phyloP scores from a whole-genome alignment of 2,329 filamentous ascomycete species.

The Phyllosticta citribraziliensis region DNA sequence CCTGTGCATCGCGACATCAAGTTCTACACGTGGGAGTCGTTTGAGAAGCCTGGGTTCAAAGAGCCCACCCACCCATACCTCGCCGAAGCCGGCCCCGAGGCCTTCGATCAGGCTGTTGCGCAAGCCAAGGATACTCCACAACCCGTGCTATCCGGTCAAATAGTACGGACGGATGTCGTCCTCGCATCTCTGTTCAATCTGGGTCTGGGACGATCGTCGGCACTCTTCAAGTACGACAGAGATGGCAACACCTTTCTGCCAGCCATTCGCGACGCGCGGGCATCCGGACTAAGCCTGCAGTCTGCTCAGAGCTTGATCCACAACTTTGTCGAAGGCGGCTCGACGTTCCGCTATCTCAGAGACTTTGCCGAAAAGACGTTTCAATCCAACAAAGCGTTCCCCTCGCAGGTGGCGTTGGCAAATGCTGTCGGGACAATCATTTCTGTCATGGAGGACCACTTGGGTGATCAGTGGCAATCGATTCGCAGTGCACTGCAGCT shows the following conservation, averaged over 20 bases:
- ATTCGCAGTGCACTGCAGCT: constrained; percentile 32
- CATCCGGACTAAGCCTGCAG: constrained; percentile 42
- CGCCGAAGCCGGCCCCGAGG: constrained; percentile 55
- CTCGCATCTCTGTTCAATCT: constrained; percentile 52
- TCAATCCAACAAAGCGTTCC: constrained; percentile 23
- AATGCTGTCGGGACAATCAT: constrained; percentile 31
- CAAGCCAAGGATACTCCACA: constrained; percentile 15
- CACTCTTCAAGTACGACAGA: constrained; percentile 56
- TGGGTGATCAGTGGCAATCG: constrained; percentile 20
- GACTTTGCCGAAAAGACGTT: constrained; percentile 30
- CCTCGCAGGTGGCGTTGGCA: constrained; percentile 33
- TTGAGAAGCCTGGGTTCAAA: constrained; percentile 37
- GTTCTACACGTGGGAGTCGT: constrained; percentile 62
- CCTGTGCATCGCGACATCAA: constrained; percentile 20
- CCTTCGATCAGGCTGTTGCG: constrained; percentile 53
- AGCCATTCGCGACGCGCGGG: constrained; percentile 33
- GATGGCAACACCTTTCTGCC: constrained; percentile 43
- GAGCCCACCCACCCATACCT: constrained; percentile 45
- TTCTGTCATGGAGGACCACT: constrained; percentile 30
- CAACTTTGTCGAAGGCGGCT: constrained; percentile 31
- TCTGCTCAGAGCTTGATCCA: constrained; percentile 44
- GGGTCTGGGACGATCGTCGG: constrained; percentile 60
- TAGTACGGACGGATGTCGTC: constrained; percentile 28
- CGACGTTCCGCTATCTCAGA: constrained; percentile 24
- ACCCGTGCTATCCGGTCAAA: constrained; percentile 20